Evolutionary conservation across 1,284 basidiomycete genomes (phyloP).

Genomic region (Garcileccinum viscosum): DNA sequence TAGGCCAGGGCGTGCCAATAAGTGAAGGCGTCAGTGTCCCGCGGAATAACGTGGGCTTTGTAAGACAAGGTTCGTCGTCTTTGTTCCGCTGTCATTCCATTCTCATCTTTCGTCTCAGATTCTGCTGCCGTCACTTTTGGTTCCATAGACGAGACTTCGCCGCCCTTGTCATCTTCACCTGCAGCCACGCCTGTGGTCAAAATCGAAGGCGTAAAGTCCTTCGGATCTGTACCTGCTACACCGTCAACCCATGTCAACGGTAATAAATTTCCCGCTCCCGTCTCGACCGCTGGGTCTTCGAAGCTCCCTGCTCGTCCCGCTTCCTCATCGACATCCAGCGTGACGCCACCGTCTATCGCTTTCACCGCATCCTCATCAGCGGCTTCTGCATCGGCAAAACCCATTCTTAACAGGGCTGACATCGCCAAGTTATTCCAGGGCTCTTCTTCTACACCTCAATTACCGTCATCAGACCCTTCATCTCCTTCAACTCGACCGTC

Average conservation of each 20-base stretch:
- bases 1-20: slow-evolving; percentile 71
- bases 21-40: slow-evolving; percentile 77
- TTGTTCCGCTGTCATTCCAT: not conserved
- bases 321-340: slow-evolving; percentile 40
- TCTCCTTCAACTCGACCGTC: slow-evolving; percentile 52
- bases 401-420: slow-evolving; percentile 54
- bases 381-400: slow-evolving; percentile 44
- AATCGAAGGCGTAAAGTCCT: slow-evolving; percentile 77
- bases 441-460: slow-evolving; percentile 37
- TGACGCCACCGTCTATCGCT: slow-evolving; percentile 41
- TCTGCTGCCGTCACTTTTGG: slow-evolving; percentile 79
- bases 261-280: slow-evolving; percentile 51
- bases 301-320: slow-evolving; percentile 39
- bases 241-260: slow-evolving; percentile 60
- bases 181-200: slow-evolving; percentile 67
- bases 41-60: slow-evolving; percentile 59
- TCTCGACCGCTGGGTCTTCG: slow-evolving; percentile 34
- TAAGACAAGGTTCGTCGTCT: slow-evolving; percentile 62
- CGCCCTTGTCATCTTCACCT: slow-evolving; percentile 74
- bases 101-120: slow-evolving; percentile 44
- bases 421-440: slow-evolving; percentile 74
- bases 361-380: slow-evolving; percentile 33
- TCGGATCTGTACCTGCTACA: slow-evolving; percentile 67
- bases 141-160: slow-evolving; percentile 77
- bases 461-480: slow-evolving; percentile 40